Evolutionary conservation across 768 basidiomycete genomes (phyloP).

Genomic region (Tylopilus vinaceipallidus): DNA sequence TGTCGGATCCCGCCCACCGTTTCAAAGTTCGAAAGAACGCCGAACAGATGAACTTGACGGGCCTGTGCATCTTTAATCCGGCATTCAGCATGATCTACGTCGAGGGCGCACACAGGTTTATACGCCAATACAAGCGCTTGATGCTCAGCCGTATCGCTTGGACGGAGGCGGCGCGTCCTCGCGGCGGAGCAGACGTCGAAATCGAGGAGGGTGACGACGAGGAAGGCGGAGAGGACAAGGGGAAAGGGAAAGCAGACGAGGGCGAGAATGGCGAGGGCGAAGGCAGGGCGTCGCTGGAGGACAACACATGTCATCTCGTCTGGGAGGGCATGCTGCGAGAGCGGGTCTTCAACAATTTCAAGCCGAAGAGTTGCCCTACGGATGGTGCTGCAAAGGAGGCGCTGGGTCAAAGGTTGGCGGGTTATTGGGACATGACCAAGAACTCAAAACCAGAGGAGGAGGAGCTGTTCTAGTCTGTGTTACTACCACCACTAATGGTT

Average conservation of each 20-base stretch:
- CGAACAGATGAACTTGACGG: slow-evolving; percentile 83
- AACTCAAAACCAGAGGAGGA: slow-evolving; percentile 85
- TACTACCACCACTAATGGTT: not conserved
- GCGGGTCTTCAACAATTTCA: slow-evolving; percentile 75
- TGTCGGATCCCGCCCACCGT: slow-evolving; percentile 89
- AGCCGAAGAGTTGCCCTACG: slow-evolving; percentile 77
- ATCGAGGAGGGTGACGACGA: slow-evolving; percentile 52
- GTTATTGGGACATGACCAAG: slow-evolving; percentile 95
- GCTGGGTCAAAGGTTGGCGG: slow-evolving; percentile 79
- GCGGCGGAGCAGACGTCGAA: slow-evolving; percentile 71
- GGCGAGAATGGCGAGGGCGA: slow-evolving; percentile 14
- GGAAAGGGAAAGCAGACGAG: slow-evolving; percentile 36
- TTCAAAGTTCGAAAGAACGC: slow-evolving; percentile 98
- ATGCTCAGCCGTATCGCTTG: slow-evolving; percentile 88
- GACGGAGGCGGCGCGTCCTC: slow-evolving; percentile 86
- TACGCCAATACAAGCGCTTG: slow-evolving; percentile 84
- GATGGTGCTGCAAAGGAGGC: slow-evolving; percentile 85
- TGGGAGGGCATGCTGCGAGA: slow-evolving; percentile 94
- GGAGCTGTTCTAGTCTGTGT: slow-evolving; percentile 51
- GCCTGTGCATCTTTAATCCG: slow-evolving; percentile 89
- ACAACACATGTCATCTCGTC: slow-evolving; percentile 86
- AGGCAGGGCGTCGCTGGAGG: slow-evolving; percentile 53
- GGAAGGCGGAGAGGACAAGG: slow-evolving; percentile 31
- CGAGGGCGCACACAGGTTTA: slow-evolving; percentile 84
- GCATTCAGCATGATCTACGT: slow-evolving; percentile 89